These are phyloP conservation scores for Fusarium sp. DNA, from an alignment of 2,329 filamentous ascomycete species.

Conservation along the genomic window DNA sequence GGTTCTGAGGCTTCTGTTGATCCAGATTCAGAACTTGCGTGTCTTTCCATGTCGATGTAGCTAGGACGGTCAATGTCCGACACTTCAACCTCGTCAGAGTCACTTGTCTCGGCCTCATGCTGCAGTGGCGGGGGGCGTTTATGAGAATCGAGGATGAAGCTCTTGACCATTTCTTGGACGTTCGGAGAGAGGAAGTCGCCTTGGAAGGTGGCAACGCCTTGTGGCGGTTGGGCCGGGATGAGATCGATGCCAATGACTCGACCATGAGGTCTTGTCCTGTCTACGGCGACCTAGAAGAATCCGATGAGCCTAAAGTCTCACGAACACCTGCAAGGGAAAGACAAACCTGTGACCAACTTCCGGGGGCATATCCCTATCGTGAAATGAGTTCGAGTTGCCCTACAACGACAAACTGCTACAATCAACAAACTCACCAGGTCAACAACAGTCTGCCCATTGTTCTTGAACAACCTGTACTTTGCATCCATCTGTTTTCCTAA, in stretches of 20 bases:
- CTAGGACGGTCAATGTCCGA: slow-evolving; percentile 59
- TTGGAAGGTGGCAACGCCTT: slow-evolving; percentile 93
- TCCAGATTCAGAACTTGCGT: slow-evolving; percentile 22
- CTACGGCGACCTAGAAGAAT: slow-evolving; percentile 77
- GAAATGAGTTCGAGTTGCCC: slow-evolving; percentile 15
- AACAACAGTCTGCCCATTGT: slow-evolving; percentile 82
- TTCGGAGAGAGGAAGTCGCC: slow-evolving; percentile 86
- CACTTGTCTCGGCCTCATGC: slow-evolving; percentile 3
- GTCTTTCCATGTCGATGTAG: slow-evolving; percentile 75
- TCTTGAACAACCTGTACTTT: slow-evolving; percentile 82
- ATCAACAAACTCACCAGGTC: slow-evolving; percentile 74
- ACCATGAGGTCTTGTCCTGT: slow-evolving; percentile 80
- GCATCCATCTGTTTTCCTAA: slow-evolving; percentile 74
- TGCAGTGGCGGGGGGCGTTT: slow-evolving; percentile 23
- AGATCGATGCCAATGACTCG: slow-evolving; percentile 93
- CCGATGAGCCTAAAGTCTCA: background rate
- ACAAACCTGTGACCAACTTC: slow-evolving; percentile 75
- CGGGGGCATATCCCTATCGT: slow-evolving; percentile 79
- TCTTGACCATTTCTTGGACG: slow-evolving; percentile 81
- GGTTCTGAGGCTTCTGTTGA: background rate
- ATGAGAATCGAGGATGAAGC: slow-evolving; percentile 75
- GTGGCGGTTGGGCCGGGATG: slow-evolving; percentile 90
- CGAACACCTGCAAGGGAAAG: background rate
- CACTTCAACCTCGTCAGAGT: slow-evolving; percentile 36
- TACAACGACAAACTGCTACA: background rate